phyloP scores from a whole-genome alignment of 345 rosid species.

The Garcia nutans region DNA sequence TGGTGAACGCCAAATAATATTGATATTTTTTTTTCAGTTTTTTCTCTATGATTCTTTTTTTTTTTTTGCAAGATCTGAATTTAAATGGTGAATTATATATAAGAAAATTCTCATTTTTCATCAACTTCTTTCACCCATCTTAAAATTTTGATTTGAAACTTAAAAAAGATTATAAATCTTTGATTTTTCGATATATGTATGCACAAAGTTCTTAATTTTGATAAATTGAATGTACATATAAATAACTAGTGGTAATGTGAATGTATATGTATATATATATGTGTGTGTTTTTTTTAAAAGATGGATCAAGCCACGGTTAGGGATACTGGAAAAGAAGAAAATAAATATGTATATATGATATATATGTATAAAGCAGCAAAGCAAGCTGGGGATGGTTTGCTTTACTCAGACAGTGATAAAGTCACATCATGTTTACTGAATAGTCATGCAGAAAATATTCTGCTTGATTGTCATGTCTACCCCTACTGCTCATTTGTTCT shows the following conservation, averaged over 20 bases:
- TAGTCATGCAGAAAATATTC: slow-evolving; percentile 39
- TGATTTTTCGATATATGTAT: too few species aligned
- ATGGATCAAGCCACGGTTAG: slow-evolving; percentile 18
- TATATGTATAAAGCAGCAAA: not conserved
- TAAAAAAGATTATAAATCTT: too few species aligned
- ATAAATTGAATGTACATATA: not conserved
- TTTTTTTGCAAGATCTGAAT: too few species aligned
- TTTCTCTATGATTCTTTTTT: too few species aligned
- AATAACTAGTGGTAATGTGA: too few species aligned
- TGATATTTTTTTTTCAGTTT: too few species aligned
- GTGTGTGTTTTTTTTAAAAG: slow-evolving; percentile 17
- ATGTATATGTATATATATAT: not conserved
- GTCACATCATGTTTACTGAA: slow-evolving; percentile 2
- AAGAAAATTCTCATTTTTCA: too few species aligned
- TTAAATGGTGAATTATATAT: too few species aligned
- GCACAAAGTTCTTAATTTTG: not conserved
- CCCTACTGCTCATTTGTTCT: slow-evolving; percentile 16
- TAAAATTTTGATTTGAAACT: too few species aligned
- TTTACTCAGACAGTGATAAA: slow-evolving; percentile 26
- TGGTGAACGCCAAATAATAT: too few species aligned
- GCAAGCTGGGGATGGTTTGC: slow-evolving; percentile 35
- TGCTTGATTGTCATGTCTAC: slow-evolving; percentile 15
- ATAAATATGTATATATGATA: too few species aligned
- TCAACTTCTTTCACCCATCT: too few species aligned
- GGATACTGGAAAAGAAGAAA: slow-evolving; percentile 5